These are phyloP conservation scores for Capronia epimyces DNA, from an alignment of 2,329 filamentous ascomycete genomes.

Conservation along the genomic window DNA sequence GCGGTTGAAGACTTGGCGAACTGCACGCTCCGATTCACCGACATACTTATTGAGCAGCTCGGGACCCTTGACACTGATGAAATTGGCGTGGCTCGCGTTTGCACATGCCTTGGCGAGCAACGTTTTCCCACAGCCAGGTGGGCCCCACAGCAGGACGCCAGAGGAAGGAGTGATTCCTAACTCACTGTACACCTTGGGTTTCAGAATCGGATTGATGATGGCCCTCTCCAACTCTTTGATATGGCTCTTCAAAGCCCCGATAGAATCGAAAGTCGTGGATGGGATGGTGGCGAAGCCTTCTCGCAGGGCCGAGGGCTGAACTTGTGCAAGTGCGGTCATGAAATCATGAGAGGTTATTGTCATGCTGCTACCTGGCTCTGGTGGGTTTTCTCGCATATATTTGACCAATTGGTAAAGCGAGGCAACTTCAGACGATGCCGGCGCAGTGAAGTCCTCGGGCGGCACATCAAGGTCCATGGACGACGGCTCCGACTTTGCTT, in stretches of 20 bases:
- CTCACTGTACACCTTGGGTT: slow-evolving; percentile 68
- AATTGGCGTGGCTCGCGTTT: slow-evolving; percentile 92
- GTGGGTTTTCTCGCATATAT: slow-evolving; percentile 10
- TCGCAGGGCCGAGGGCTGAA: slow-evolving; percentile 76
- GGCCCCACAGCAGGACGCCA: slow-evolving; percentile 91
- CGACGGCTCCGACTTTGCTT: slow-evolving; percentile 37
- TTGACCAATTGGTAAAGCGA: slow-evolving; percentile 19
- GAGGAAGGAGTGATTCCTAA: slow-evolving; percentile 76
- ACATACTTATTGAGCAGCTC: slow-evolving; percentile 97
- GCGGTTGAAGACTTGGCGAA: slow-evolving; percentile 84
- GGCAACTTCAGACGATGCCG: slow-evolving; percentile 21
- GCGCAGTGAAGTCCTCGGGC: slow-evolving; percentile 8
- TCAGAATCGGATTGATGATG: slow-evolving; percentile 82
- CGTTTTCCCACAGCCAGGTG: slow-evolving; percentile 94
- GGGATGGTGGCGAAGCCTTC: slow-evolving; percentile 95
- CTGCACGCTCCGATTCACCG: slow-evolving; percentile 87
- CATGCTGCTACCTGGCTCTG: slow-evolving; percentile 31
- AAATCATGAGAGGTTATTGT: slow-evolving; percentile 65
- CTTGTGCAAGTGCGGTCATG: slow-evolving; percentile 63
- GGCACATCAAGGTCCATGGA: slow-evolving; percentile 51
- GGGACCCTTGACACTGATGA: slow-evolving; percentile 95
- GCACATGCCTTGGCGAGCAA: slow-evolving; percentile 93
- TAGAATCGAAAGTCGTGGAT: slow-evolving; percentile 85
- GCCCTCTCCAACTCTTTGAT: slow-evolving; percentile 76
- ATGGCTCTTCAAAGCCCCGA: slow-evolving; percentile 75